phyloP scores from a whole-genome alignment of 805 yeast genomes.

The Tetrapisispora nanseiensis region DNA sequence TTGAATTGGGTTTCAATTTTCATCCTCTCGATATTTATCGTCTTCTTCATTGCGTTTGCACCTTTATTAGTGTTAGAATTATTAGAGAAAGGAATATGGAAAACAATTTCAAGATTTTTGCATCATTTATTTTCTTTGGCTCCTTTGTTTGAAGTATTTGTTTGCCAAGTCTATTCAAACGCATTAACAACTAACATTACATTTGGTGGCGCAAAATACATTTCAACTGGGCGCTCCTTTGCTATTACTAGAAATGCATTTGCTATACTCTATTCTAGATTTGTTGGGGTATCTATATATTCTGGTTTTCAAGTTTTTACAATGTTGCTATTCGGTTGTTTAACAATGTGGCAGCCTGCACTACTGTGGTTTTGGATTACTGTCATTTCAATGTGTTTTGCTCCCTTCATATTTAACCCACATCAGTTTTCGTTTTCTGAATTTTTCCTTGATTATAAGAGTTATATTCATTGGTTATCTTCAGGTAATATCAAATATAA shows the following conservation, averaged over 20 bases:
- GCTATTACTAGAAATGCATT: slow-evolving; percentile 78
- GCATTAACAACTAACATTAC: slow-evolving; percentile 66
- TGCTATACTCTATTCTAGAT: slow-evolving; percentile 60
- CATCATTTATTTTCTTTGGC: slow-evolving; percentile 74
- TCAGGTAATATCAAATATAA: slow-evolving; percentile 66
- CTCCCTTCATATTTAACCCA: slow-evolving; percentile 71
- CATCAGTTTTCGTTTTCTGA: slow-evolving; percentile 64
- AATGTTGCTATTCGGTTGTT: slow-evolving; percentile 63
- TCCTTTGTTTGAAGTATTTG: slow-evolving; percentile 90
- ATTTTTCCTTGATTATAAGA: slow-evolving; percentile 59
- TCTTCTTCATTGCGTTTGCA: slow-evolving; percentile 82
- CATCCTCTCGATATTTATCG: slow-evolving; percentile 82
- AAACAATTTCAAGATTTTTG: slow-evolving; percentile 59
- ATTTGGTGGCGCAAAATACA: slow-evolving; percentile 86
- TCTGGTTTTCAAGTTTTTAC: slow-evolving; percentile 62
- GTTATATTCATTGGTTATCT: slow-evolving; percentile 63
- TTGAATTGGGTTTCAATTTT: slow-evolving; percentile 83
- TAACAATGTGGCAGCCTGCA: slow-evolving; percentile 75
- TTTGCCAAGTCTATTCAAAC: slow-evolving; percentile 83
- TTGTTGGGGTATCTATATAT: slow-evolving; percentile 68
- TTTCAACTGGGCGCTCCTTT: slow-evolving; percentile 90
- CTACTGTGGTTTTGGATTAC: slow-evolving; percentile 69
- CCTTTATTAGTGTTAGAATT: slow-evolving; percentile 83
- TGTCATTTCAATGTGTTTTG: slow-evolving; percentile 50
- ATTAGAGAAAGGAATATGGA: slow-evolving; percentile 74